phyloP scores from a whole-genome alignment of 352 stramenopile genomes.

The Pythium pectinolyticum region DNA sequence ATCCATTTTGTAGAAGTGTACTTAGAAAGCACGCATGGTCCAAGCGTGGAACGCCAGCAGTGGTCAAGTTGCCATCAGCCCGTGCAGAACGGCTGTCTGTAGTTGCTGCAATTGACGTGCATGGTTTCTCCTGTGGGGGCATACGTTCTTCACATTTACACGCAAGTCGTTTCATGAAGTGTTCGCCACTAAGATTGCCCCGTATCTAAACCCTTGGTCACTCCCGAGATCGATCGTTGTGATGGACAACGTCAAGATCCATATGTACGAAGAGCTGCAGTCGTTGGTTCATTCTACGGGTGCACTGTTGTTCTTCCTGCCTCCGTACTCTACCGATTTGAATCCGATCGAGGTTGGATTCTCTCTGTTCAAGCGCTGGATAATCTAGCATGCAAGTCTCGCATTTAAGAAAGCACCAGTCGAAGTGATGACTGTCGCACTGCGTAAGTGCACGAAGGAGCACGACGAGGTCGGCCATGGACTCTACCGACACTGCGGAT shows the following conservation, averaged over 20 bases:
- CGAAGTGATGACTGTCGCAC: too few relatives aligned
- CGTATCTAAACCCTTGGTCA: constrained; percentile 31
- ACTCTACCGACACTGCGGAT: too few relatives aligned
- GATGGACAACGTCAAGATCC: constrained; percentile 35
- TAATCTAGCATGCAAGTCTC: too few relatives aligned
- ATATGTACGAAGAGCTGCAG: constrained; percentile 30
- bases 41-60: constrained; percentile 5
- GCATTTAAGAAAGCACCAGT: too few relatives aligned
- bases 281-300: constrained; percentile 9
- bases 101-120: constrained; percentile 23
- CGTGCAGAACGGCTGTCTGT: constrained; percentile 23
- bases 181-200: constrained; percentile 25
- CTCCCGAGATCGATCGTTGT: constrained; percentile 31
- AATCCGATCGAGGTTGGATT: constrained; percentile 27
- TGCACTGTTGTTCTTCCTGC: constrained; percentile 21
- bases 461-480: too few relatives aligned
- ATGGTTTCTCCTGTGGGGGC: constrained; percentile 22
- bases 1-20: constrained; percentile 10
- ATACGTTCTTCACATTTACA: constrained; percentile 24
- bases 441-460: too few relatives aligned
- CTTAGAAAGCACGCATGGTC: constrained; percentile 22
- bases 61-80: constrained; percentile 15
- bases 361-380: constrained; percentile 18
- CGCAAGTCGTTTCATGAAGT: constrained; percentile 23
- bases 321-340: constrained; percentile 19